Conservation (phyloP, 2,329 filamentous ascomycete genomes). For the Aureobasidium subglaciale region DNA sequence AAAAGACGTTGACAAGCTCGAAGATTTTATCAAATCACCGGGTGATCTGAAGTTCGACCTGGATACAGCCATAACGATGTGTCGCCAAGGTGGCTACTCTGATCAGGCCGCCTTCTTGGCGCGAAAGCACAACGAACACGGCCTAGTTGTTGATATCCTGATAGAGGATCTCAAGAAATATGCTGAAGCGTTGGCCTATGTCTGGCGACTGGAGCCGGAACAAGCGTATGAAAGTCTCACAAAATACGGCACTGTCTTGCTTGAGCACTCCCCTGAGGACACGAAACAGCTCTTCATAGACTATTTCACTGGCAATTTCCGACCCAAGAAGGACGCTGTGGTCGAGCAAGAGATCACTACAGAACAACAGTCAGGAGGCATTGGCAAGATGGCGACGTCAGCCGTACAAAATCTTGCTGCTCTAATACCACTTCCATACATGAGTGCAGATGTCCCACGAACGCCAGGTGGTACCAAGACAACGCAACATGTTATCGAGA, state of each 20-base stretch:
- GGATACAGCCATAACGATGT: constrained; percentile 96
- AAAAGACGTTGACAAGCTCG: constrained; percentile 93
- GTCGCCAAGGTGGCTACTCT: constrained; percentile 90
- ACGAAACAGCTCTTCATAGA: constrained; percentile 86
- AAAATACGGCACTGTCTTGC: constrained; percentile 87
- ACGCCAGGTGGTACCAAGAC: constrained; percentile 45
- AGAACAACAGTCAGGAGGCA: constrained; percentile 32
- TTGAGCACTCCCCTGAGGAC: constrained; percentile 76
- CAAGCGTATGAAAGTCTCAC: constrained; percentile 82
- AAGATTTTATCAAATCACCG: constrained; percentile 92
- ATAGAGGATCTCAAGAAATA: constrained; percentile 94
- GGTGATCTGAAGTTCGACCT: constrained; percentile 93
- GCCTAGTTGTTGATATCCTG: constrained; percentile 88
- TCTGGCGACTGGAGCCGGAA: constrained; percentile 77
- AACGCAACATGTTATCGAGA: constrained; percentile 49
- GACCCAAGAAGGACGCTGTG: constrained; percentile 59
- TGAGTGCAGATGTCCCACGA: constrained; percentile 57
- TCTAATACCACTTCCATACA: constrained; percentile 77
- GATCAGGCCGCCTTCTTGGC: constrained; percentile 95
- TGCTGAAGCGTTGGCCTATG: constrained; percentile 79
- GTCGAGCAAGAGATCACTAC: constrained; percentile 42
- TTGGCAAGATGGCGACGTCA: constrained; percentile 51
- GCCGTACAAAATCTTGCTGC: constrained; percentile 82
- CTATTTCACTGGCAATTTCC: constrained; percentile 85
- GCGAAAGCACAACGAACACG: constrained; percentile 86